Percentiles rank a stretch among this genome's conserved stretches.
Evolutionary conservation across 768 basidiomycete species (phyloP).

Genomic region (Termitomyces sp.): DNA sequence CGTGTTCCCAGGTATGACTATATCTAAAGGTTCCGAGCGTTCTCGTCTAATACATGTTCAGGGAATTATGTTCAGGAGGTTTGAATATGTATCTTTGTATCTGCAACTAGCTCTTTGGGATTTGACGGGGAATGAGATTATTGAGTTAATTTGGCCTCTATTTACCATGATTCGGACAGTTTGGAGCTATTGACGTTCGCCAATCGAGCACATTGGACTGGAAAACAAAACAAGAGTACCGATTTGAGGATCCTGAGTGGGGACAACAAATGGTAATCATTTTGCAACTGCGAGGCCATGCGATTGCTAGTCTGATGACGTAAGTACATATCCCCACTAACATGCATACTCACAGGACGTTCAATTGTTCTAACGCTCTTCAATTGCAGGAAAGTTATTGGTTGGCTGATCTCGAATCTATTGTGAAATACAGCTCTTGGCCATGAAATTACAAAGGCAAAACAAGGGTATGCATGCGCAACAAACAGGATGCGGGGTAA

Average conservation of each 20-base stretch:
- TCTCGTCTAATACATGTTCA: conserved; percentile 23
- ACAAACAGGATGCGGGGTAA: conserved; percentile 3
- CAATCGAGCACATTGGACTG: not conserved
- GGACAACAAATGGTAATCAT: not conserved
- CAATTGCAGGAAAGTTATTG: not conserved
- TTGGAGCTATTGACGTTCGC: not conserved
- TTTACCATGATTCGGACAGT: not conserved
- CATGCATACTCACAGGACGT: no score
- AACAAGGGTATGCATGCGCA: conserved; percentile 14
- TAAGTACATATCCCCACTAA: no score
- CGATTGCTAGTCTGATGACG: not conserved
- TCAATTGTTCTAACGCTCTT: not conserved
- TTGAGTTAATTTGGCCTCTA: not conserved
- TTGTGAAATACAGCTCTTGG: conserved; percentile 17
- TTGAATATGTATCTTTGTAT: conserved; percentile 4
- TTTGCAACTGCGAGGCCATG: not conserved
- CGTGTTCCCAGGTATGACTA: conserved; percentile 77
- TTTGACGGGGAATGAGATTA: not conserved
- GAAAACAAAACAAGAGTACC: not conserved
- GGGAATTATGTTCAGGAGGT: conserved; percentile 69
- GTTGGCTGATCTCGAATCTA: conserved; percentile 18
- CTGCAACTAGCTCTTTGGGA: not conserved
- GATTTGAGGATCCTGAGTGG: not conserved
- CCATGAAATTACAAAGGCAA: conserved; percentile 19
- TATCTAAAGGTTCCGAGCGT: not conserved